phyloP scores from a whole-genome alignment of 2,329 filamentous ascomycete species.

The Zymoseptoria pseudotritici region DNA sequence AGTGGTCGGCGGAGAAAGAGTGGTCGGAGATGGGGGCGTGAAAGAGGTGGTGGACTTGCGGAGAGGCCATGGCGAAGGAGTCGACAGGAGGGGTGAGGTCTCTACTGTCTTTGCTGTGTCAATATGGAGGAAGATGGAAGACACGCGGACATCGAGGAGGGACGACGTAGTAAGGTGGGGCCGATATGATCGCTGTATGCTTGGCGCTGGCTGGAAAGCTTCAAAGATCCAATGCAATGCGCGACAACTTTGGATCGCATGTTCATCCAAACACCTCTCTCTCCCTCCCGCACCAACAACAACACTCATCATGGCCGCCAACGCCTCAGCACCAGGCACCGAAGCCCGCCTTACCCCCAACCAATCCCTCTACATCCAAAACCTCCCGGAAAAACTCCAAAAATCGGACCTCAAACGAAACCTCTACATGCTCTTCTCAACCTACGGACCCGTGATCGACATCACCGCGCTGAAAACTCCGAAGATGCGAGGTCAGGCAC shows the following conservation, averaged over 20 bases:
- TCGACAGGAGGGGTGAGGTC: slow-evolving; percentile 72
- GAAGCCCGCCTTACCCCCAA: slow-evolving; percentile 8
- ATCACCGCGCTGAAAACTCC: slow-evolving; percentile 80
- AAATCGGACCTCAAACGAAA: slow-evolving; percentile 80
- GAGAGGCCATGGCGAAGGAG: slow-evolving; percentile 59
- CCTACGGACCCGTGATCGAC: slow-evolving; percentile 86
- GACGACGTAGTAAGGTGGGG: background rate
- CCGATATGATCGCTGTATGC: background rate
- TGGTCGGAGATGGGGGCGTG: slow-evolving; percentile 95
- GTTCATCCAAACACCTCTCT: too few relatives aligned
- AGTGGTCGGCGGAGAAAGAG: slow-evolving; percentile 89
- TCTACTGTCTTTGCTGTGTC: slow-evolving; percentile 67
- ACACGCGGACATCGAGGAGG: slow-evolving; percentile 1
- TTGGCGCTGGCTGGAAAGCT: background rate
- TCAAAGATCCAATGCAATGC: slow-evolving; percentile 1
- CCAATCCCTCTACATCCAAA: slow-evolving; percentile 74
- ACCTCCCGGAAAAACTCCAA: slow-evolving; percentile 81
- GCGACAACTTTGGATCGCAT: background rate
- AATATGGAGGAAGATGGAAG: slow-evolving; percentile 1
- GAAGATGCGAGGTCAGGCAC: slow-evolving; percentile 94
- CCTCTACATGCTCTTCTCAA: slow-evolving; percentile 89
- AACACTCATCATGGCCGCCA: slow-evolving; percentile 3
- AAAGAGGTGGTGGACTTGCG: slow-evolving; percentile 94
- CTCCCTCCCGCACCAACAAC: background rate
- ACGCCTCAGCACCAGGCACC: background rate